These are phyloP conservation scores for Ceriops tagal DNA, from an alignment of 345 rosid genomes.

Conservation along the genomic window DNA sequence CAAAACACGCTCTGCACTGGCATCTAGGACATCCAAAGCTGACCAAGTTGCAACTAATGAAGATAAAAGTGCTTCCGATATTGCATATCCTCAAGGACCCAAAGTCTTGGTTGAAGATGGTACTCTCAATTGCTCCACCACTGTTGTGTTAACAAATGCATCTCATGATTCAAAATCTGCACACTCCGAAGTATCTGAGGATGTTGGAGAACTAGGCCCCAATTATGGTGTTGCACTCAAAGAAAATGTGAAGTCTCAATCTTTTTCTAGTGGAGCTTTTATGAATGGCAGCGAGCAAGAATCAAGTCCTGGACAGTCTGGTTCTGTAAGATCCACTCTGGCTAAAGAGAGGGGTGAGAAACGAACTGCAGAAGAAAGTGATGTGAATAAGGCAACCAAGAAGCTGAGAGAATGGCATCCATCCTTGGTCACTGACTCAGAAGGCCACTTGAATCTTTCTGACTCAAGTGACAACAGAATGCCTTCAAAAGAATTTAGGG, in stretches of 20 bases:
- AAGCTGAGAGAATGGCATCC: slow-evolving; percentile 70
- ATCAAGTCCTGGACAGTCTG: slow-evolving; percentile 33
- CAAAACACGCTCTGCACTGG: slow-evolving; percentile 72
- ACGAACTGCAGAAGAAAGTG: slow-evolving; percentile 47
- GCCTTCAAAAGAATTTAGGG: slow-evolving; percentile 25
- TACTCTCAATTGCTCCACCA: slow-evolving; percentile 33
- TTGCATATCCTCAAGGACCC: slow-evolving; percentile 31
- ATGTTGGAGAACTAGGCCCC: slow-evolving; percentile 32
- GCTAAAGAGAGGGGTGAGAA: slow-evolving; percentile 69
- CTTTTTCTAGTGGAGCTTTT: slow-evolving; percentile 52
- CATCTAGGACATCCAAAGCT: slow-evolving; percentile 38
- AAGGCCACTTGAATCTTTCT: slow-evolving; percentile 27
- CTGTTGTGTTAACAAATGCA: slow-evolving; percentile 23
- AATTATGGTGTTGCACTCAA: slow-evolving; percentile 34
- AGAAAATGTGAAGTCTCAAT: slow-evolving; percentile 52
- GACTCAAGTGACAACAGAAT: slow-evolving; percentile 31
- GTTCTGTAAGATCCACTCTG: slow-evolving; percentile 47
- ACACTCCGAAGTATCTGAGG: slow-evolving; percentile 36
- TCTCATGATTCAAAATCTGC: slow-evolving; percentile 25
- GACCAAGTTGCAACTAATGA: slow-evolving; percentile 35
- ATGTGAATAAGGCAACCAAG: slow-evolving; percentile 48
- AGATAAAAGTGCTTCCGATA: slow-evolving; percentile 38
- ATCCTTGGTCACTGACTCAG: slow-evolving; percentile 34
- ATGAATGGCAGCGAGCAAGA: slow-evolving; percentile 41
- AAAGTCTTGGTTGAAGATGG: slow-evolving; percentile 33